Percentiles rank a stretch among this genome's conserved stretches.
Evolutionary conservation across 441 rosid species (phyloP).

Genomic region (Lepidium campestre): DNA sequence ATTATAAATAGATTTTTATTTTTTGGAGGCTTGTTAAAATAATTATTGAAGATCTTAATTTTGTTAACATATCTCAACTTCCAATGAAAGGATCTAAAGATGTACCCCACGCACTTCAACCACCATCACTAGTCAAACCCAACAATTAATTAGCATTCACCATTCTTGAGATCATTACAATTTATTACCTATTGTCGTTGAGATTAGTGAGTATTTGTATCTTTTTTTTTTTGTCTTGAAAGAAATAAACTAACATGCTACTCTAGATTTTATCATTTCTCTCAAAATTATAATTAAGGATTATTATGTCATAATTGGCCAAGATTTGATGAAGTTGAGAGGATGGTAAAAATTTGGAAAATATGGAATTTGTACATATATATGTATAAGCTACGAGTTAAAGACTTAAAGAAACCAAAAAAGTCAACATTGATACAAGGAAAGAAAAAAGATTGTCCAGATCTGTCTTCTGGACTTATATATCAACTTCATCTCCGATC

Average conservation of each 20-base stretch:
- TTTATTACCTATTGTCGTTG: not conserved
- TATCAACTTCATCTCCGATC: constrained; percentile 20
- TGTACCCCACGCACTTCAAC: constrained; percentile 28
- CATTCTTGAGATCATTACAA: constrained; percentile 8
- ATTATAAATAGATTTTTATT: too few relatives aligned
- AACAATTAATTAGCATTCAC: constrained; percentile 15
- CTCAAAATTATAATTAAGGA: not conserved
- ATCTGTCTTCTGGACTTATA: constrained; percentile 25
- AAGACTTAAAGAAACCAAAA: constrained; percentile 11
- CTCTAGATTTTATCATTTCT: too few relatives aligned
- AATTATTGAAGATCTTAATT: too few relatives aligned
- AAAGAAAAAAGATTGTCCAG: constrained; percentile 6
- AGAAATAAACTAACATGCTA: too few relatives aligned
- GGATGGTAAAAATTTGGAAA: not conserved
- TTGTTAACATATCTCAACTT: not conserved
- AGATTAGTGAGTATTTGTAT: too few relatives aligned
- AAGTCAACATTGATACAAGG: constrained; percentile 22
- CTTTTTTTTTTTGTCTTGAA: too few relatives aligned
- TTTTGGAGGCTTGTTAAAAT: too few relatives aligned
- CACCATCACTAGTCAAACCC: constrained; percentile 21
- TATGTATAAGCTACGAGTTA: too few relatives aligned
- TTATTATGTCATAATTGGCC: constrained; percentile 16
- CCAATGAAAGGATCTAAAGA: not conserved
- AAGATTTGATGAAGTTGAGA: not conserved
- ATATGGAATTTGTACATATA: too few relatives aligned